These are phyloP conservation scores for Corchorus capsularis DNA, from an alignment of 345 rosid genomes.

Conservation along the genomic window DNA sequence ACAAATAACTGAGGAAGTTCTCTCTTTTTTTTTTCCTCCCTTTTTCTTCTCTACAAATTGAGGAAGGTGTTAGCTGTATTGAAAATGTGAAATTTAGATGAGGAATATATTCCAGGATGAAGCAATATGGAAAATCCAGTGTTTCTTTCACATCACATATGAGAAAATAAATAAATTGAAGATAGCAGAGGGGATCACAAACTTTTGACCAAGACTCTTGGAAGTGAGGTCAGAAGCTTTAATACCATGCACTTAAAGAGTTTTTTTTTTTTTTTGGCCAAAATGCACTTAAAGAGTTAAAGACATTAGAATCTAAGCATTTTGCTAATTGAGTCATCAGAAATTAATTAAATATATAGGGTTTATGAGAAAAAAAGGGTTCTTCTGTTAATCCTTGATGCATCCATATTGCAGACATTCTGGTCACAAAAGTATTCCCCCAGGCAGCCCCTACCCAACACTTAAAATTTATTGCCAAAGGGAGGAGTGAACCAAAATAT, in stretches of 20 bases:
- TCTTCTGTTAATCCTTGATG: neutral
- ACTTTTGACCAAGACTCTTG: conserved; percentile 14
- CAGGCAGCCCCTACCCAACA: neutral
- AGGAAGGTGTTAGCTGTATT: conserved; percentile 1
- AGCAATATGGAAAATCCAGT: neutral
- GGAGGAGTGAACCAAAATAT: neutral
- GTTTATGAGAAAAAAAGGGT: neutral
- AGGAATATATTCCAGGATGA: conserved; percentile 5
- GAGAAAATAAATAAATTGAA: conserved; percentile 2
- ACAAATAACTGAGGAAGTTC: neutral
- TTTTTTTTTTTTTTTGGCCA: too few species aligned
- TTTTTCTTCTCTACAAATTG: neutral
- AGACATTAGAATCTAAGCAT: neutral
- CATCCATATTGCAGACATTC: neutral
- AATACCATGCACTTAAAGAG: neutral
- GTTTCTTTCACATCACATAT: neutral
- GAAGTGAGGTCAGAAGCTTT: neutral
- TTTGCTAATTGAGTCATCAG: neutral
- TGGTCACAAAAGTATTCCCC: neutral
- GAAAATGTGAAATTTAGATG: neutral
- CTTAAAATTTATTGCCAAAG: neutral
- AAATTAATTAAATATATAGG: neutral
- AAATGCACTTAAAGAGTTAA: too few species aligned
- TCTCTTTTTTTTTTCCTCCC: neutral
- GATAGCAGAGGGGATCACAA: neutral